Percentiles rank a stretch among this genome's conserved stretches.
phyloP scores from a whole-genome alignment of 202 grass and related monocot species.

The Hordeum pubiflorum region DNA sequence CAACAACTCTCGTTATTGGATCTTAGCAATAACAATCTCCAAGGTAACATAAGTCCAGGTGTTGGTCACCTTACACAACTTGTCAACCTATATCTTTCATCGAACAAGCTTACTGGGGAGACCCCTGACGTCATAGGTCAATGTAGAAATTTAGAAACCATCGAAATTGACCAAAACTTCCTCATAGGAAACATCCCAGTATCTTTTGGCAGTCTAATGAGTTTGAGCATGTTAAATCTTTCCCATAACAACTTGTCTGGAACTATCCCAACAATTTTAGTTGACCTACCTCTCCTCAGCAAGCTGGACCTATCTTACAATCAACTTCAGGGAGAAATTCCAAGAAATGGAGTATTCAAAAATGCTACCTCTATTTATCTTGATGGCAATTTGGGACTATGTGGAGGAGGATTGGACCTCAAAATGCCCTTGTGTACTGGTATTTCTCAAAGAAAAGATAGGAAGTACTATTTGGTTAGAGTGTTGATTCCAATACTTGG shows the following conservation, averaged over 20 bases:
- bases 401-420: background rate
- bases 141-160: background rate
- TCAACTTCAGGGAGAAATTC: background rate
- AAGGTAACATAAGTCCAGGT: background rate
- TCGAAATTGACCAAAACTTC: background rate
- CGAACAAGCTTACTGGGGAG: slow-evolving; percentile 21
- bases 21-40: background rate
- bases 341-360: background rate
- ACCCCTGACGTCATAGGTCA: background rate
- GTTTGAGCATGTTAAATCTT: background rate
- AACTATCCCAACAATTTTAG: background rate
- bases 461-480: background rate
- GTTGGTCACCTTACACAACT: background rate
- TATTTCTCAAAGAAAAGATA: background rate
- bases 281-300: background rate
- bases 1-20: background rate
- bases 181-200: background rate
- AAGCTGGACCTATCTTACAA: background rate
- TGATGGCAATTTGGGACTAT: background rate
- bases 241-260: background rate
- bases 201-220: background rate
- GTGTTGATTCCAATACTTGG: background rate
- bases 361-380: slow-evolving; percentile 5
- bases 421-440: background rate
- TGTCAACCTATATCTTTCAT: slow-evolving; percentile 17